Evolutionary conservation across 345 rosid species (phyloP), one percentile per base, ranked within the genome.

Genomic region (Eucalyptus erythrocorys): DNA sequence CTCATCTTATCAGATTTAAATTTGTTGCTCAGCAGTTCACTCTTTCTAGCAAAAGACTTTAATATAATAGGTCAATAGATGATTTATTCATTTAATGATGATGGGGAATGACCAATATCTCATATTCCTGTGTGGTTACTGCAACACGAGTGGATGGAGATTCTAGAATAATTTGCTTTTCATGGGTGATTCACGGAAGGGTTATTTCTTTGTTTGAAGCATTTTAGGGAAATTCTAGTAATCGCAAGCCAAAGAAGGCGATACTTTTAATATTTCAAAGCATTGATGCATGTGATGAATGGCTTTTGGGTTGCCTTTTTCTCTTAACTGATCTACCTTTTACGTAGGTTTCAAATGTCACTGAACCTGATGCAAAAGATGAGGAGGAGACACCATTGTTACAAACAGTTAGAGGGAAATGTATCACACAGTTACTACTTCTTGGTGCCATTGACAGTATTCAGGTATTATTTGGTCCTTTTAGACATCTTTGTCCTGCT

Each of bases 361-460:
- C 87, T 86, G 99, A 93, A 91, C 90, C 94, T 42, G 95, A 94
- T 82, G 81, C 40, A 88, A 96, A 93, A 91, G 96, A 93, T 87
- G 98, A 95, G 93, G 95, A 92, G 90, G 96, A 96, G 95, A 92
- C 94, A 90, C 97, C 99, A 86, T 79, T 96, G 48, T 91, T 95
- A 92, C 92, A 90, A 93, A 91, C 95, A 86, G 91, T 97, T 87
- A 94, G 99, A 93, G 97, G 98, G 91, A 97, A 97, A 92, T 97
- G 99, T 92, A 94, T 97, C 88, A 97, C 99, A 86, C 98, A 97
- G 76, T 89, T 96, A 87, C 91, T 97, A 89, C 96, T 97, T 90
- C 97, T 97, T 76, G 94, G 97, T 89, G 96, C 98, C 87, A 94
- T 97, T 87, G 94, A 96, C 91, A 94, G 95, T 88, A 97, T 97